Base-by-base conservation (phyloP, 2,329 filamentous ascomycete species). In the Mycosphaerella sp. region DNA sequence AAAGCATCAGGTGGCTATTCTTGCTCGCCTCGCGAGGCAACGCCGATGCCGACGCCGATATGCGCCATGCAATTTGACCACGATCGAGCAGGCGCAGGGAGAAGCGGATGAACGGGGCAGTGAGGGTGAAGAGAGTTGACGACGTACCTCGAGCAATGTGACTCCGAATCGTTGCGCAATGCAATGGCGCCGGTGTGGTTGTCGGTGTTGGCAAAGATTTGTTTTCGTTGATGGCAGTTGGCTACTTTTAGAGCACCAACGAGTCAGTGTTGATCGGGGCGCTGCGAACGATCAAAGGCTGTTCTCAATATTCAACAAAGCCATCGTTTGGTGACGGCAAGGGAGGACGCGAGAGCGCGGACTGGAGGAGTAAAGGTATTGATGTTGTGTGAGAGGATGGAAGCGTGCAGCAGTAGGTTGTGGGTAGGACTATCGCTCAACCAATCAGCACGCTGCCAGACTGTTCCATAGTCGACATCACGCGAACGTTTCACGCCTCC, bases 251-350 rank as follows among this genome's bases (percentile, higher is more conserved):
- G 17, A 49, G 47, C 23, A 38, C 26, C 40, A 23, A 39, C 7
- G 44, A 39, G 43, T 40, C 40, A 51, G 32, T 11, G 14, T 17
- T 51, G 26, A 26, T n/a, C 10, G 21, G 21, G 29, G 29, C 48
- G 42, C 34, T 14, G 40, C 29, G 23, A 51, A 51, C 48, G 48
- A 51, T 51, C 48, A 51, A 51, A 43, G 34, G 17, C 5, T 26
- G 17, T 23, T 23, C 26, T 11, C n/a, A 36, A 29, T 43, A 11
- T 11, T n/a, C n/a, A 29, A 17, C 48, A 31, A 21, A 44, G 48
- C 48, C 48, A 51, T 51, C 31, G 41, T 38, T 51, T 10, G 40
- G 42, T 40, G 29, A 43, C 41, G 38, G 48, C 48, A 44, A 12
- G 34, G 14, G 32, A 21, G 14, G 31, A 32, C n/a, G 48, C 29